Evolutionary conservation across 768 basidiomycete genomes (phyloP).

Genomic region (Sarcodon aspratus): DNA sequence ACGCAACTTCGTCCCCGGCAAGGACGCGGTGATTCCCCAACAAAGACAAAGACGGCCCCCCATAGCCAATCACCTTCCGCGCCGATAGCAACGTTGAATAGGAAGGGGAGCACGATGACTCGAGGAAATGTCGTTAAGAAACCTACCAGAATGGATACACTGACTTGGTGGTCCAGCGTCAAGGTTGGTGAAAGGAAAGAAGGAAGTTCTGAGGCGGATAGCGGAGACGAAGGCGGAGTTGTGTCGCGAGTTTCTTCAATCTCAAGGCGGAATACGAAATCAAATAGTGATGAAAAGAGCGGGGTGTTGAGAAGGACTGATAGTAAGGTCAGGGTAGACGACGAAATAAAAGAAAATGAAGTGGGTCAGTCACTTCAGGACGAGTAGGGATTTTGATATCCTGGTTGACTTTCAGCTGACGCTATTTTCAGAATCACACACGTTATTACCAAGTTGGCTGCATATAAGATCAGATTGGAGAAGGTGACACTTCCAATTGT

Average conservation of each 20-base stretch:
- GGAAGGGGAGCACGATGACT: slow-evolving; percentile 29
- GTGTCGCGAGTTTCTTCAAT: slow-evolving; percentile 35
- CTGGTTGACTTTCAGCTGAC: background rate
- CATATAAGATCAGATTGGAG: slow-evolving; percentile 73
- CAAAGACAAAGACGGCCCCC: slow-evolving; percentile 3
- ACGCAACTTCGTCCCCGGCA: slow-evolving; percentile 4
- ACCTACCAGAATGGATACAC: slow-evolving; percentile 46
- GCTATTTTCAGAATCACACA: slow-evolving; percentile 53
- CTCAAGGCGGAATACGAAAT: slow-evolving; percentile 22
- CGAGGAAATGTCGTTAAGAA: slow-evolving; percentile 39
- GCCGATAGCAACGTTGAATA: slow-evolving; percentile 7
- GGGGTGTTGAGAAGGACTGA: slow-evolving; percentile 2
- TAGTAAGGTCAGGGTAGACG: slow-evolving; percentile 38
- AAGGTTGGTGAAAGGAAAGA: slow-evolving; percentile 47
- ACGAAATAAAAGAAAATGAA: slow-evolving; percentile 21
- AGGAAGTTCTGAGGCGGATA: slow-evolving; percentile 44
- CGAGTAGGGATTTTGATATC: slow-evolving; percentile 38
- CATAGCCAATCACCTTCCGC: background rate
- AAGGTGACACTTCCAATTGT: slow-evolving; percentile 35
- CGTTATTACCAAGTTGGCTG: slow-evolving; percentile 53
- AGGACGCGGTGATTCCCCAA: slow-evolving; percentile 1
- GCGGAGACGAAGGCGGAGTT: slow-evolving; percentile 34
- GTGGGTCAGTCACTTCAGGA: slow-evolving; percentile 51
- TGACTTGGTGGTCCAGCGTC: slow-evolving; percentile 66
- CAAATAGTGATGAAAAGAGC: background rate